Percentiles rank a stretch among this genome's conserved stretches.
These are phyloP conservation scores for Epichloe aotearoae DNA, from an alignment of 2,329 filamentous ascomycete genomes.

Conservation along the genomic window DNA sequence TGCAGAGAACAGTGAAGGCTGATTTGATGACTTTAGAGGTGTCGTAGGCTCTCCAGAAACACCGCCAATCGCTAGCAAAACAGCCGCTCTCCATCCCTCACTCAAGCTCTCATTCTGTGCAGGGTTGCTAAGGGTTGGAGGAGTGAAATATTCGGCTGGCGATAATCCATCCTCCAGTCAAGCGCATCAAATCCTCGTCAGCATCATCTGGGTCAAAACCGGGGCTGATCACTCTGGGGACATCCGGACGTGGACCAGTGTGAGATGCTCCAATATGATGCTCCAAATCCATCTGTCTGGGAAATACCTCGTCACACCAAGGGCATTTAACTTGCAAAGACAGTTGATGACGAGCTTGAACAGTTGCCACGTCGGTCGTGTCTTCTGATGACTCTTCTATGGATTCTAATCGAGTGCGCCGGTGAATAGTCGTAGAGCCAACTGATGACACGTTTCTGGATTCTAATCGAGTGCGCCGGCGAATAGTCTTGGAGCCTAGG, in stretches of 20 bases:
- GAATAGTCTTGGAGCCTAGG: not conserved
- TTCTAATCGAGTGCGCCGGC: not conserved
- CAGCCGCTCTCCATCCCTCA: not conserved
- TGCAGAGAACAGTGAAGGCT: not conserved
- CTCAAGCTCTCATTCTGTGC: not conserved
- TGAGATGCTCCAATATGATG: not conserved
- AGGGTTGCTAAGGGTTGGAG: not conserved
- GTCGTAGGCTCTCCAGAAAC: not conserved
- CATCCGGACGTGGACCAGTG: not conserved
- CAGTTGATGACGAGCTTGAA: not conserved
- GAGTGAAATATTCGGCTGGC: not conserved
- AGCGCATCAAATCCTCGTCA: not conserved
- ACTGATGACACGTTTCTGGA: conserved; percentile 1
- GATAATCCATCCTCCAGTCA: not conserved
- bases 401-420: not conserved
- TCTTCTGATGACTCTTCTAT: conserved; percentile 4
- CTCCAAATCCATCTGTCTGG: not conserved
- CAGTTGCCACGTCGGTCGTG: too few relatives aligned
- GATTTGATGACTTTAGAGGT: not conserved
- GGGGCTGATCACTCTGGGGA: not conserved
- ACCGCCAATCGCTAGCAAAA: not conserved
- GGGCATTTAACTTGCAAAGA: not conserved
- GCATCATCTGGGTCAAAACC: not conserved
- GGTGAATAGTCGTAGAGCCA: not conserved
- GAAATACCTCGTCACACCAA: not conserved